These are phyloP conservation scores for Claviceps fusiformis DNA, from an alignment of 2,329 filamentous ascomycete species.

Conservation along the genomic window DNA sequence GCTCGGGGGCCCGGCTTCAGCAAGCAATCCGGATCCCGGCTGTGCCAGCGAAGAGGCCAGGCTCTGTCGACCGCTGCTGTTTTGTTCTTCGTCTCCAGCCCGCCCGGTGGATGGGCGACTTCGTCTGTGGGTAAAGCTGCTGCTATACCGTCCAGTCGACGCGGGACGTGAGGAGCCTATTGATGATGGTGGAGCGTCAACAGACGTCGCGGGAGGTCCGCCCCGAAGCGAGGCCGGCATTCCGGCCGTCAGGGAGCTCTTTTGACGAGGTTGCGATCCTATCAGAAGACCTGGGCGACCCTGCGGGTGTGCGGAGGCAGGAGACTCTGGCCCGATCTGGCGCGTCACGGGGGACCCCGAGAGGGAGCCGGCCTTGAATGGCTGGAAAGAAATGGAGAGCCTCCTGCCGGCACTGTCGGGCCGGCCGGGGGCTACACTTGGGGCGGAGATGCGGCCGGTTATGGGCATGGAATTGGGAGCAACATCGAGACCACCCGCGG, in stretches of 20 bases:
- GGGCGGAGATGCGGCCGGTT: constrained; percentile 16
- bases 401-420: constrained; percentile 49
- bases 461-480: constrained; percentile 40
- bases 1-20: constrained; percentile 53
- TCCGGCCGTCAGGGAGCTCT: constrained; percentile 59
- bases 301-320: constrained; percentile 42
- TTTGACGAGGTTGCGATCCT: constrained; percentile 42
- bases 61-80: constrained; percentile 69
- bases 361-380: constrained; percentile 93
- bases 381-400: constrained; percentile 80
- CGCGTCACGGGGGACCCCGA: constrained; percentile 65
- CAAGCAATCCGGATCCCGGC: constrained; percentile 67
- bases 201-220: constrained; percentile 45
- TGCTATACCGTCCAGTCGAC: constrained; percentile 75
- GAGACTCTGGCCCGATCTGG: constrained; percentile 34
- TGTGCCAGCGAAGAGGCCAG: constrained; percentile 54
- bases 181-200: constrained; percentile 45
- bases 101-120: constrained; percentile 63
- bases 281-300: constrained; percentile 32
- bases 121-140: constrained; percentile 81
- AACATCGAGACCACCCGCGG: constrained; percentile 29
- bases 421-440: constrained; percentile 24
- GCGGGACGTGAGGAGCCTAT: constrained; percentile 68
- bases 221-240: constrained; percentile 62
- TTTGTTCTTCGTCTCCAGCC: constrained; percentile 55